phyloP scores from a whole-genome alignment of 164 flowering plant genomes.

The Chloranthus sessilifolius region DNA sequence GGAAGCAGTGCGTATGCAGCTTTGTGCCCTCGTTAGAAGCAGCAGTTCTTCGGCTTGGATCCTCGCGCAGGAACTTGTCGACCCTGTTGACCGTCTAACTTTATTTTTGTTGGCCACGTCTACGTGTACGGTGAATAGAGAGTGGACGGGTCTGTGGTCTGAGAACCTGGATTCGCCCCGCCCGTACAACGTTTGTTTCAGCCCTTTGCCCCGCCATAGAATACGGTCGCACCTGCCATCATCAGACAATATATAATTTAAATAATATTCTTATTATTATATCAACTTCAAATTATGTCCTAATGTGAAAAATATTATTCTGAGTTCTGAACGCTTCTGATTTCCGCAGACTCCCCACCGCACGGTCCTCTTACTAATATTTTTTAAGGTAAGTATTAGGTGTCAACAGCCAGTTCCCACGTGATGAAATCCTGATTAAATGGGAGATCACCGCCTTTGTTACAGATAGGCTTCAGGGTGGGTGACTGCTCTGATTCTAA shows the following conservation, averaged over 20 bases:
- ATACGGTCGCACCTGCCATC: constrained; percentile 79
- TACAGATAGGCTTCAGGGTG: no score
- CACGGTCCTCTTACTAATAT: no score
- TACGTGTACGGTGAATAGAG: constrained; percentile 55
- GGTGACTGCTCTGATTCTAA: no score
- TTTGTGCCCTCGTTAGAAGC: constrained; percentile 26
- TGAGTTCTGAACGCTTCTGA: no score
- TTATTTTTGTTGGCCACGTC: constrained; percentile 14
- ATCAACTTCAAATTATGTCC: no score
- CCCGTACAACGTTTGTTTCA: constrained; percentile 59
- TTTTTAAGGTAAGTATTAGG: no score
- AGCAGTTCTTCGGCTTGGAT: constrained; percentile 46
- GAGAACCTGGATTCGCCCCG: constrained; percentile 78
- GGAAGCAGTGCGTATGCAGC: constrained; percentile 25
- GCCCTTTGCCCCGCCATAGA: constrained; percentile 76
- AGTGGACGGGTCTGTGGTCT: constrained; percentile 77
- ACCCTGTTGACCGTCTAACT: neutral
- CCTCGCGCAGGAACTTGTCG: constrained; percentile 23
- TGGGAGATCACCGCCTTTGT: no score
- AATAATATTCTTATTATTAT: no score
- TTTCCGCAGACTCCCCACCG: no score
- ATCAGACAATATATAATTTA: neutral
- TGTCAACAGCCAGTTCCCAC: no score
- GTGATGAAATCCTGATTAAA: no score
- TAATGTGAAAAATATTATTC: no score